Percentiles rank a stretch among this genome's conserved stretches.
Conservation (phyloP, 208 protist species). For the Leishmania martiniquensis region DNA sequence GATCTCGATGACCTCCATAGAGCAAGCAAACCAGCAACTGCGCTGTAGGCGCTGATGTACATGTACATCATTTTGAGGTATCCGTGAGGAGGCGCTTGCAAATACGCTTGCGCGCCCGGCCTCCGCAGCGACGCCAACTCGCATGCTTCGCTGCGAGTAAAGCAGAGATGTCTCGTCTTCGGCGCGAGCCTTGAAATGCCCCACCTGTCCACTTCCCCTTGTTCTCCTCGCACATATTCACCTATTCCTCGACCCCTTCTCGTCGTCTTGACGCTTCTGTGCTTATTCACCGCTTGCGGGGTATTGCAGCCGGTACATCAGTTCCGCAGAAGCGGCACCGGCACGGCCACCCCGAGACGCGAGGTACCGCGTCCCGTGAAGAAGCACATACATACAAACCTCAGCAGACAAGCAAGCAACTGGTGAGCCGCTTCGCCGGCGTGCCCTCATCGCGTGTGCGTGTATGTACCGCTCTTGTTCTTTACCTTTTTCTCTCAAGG, state of each 20-base stretch:
- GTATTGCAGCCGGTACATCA: not conserved
- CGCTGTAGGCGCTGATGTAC: not conserved
- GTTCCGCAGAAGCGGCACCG: not conserved
- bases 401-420: not conserved
- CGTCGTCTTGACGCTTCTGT: not conserved
- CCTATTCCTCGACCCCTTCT: not conserved
- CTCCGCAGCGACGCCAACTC: not conserved
- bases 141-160: not conserved
- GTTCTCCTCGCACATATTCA: not conserved
- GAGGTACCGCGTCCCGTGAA: not conserved
- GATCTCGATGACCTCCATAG: constrained; percentile 3
- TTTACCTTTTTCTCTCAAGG: constrained; percentile 1
- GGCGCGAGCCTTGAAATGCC: not conserved
- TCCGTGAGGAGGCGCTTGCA: not conserved
- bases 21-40: constrained; percentile 13
- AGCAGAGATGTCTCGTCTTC: not conserved
- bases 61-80: too few species aligned
- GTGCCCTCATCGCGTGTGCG: not conserved
- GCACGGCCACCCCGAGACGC: not conserved
- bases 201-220: not conserved
- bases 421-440: not conserved
- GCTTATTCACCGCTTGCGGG: not conserved
- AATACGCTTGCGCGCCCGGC: not conserved
- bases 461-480: not conserved
- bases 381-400: not conserved